Conservation (phyloP, 495 filamentous ascomycete species). For the Choiromyces venosus region DNA sequence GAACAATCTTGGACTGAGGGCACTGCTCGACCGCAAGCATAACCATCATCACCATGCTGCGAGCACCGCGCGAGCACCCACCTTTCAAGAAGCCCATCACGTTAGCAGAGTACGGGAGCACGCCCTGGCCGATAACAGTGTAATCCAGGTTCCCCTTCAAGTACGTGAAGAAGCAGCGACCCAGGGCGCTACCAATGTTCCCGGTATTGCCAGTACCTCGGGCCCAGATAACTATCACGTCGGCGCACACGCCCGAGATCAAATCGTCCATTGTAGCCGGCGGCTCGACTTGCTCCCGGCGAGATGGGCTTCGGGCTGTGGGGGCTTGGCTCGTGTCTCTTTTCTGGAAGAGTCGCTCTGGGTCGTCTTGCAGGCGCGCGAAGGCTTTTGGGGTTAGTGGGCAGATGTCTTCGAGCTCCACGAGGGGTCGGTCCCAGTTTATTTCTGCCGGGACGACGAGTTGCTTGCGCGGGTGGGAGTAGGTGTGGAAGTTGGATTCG, state of each 20-base stretch:
- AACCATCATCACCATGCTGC: constrained; percentile 17
- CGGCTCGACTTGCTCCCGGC: background rate
- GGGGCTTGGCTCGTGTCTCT: background rate
- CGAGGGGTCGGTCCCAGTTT: background rate
- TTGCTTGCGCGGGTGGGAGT: no score
- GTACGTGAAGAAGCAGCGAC: constrained; percentile 39
- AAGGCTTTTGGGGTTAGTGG: background rate
- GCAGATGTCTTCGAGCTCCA: background rate
- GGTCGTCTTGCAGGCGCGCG: background rate
- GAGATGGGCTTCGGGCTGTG: background rate
- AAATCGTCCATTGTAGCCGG: constrained; percentile 16
- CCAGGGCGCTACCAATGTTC: constrained; percentile 43
- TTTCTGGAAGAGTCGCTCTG: background rate
- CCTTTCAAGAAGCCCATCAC: constrained; percentile 11
- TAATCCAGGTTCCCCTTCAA: constrained; percentile 9
- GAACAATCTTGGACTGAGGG: constrained; percentile 10
- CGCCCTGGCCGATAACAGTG: constrained; percentile 21
- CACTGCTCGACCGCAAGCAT: constrained; percentile 13
- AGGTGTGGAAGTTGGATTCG: no score
- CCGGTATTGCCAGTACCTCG: constrained; percentile 43
- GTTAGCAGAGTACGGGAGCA: constrained; percentile 19
- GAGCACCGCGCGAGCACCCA: constrained; percentile 6
- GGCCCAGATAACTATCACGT: constrained; percentile 44
- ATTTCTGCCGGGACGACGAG: no score
- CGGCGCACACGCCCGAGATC: constrained; percentile 13